These are phyloP conservation scores for Butyriboletus loyo DNA, from an alignment of 768 basidiomycete genomes.

Conservation along the genomic window DNA sequence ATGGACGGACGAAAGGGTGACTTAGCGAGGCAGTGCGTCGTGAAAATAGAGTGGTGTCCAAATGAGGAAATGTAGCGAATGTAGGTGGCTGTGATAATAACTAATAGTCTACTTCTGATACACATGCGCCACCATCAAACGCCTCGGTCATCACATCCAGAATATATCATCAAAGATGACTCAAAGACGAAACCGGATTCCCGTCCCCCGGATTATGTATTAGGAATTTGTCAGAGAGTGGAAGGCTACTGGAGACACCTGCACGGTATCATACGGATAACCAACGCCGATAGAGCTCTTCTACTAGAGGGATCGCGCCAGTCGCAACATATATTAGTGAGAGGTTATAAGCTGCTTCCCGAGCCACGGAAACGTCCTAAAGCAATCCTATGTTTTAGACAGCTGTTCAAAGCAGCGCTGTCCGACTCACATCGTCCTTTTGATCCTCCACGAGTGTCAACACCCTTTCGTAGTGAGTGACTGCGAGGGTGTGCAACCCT, in stretches of 20 bases:
- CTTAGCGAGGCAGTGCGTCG: no score
- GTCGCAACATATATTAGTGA: slow-evolving; percentile 78
- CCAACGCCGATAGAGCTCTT: slow-evolving; percentile 73
- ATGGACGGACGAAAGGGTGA: no score
- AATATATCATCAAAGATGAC: no score
- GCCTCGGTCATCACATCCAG: no score
- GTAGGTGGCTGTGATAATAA: no score
- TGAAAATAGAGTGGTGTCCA: no score
- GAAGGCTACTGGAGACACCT: background rate
- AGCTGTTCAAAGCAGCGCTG: background rate
- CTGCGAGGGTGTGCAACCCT: slow-evolving; percentile 74
- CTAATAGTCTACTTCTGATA: no score
- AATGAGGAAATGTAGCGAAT: no score
- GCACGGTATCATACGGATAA: slow-evolving; percentile 60
- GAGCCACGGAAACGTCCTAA: slow-evolving; percentile 11
- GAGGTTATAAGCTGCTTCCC: slow-evolving; percentile 49
- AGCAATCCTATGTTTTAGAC: background rate
- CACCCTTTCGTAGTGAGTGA: slow-evolving; percentile 79
- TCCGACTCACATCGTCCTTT: background rate
- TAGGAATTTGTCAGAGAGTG: no score
- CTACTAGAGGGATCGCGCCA: slow-evolving; percentile 68
- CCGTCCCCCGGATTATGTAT: no score
- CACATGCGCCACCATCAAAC: no score
- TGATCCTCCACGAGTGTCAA: slow-evolving; percentile 62
- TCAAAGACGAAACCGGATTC: no score